Evolutionary conservation across 2,329 filamentous ascomycete genomes (phyloP), one percentile per base, ranked within the genome.

Genomic region (Venturia effusa): DNA sequence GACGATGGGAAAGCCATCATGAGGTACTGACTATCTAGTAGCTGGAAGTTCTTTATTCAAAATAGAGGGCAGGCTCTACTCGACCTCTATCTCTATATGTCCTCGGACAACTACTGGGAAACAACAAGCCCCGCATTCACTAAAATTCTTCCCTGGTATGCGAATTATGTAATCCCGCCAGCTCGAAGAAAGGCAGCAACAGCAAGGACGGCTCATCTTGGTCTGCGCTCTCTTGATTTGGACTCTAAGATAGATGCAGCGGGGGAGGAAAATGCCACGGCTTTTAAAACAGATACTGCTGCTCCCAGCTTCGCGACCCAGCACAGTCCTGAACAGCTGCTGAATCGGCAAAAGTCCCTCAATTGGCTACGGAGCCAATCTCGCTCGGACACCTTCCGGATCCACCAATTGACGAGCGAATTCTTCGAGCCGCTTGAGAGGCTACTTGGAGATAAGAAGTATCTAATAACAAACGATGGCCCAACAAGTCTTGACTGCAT

Each of bases 1-100:
- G 3, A n/a, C 30, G 51, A 10, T n/a, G 4, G 6, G 24, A 55
- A 55, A 30, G 7, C n/a, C n/a, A n/a, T 2, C 17, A 13, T 32
- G 3, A 39, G 15, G 3, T 32, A 8, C 61, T 40, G 34, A 63
- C 22, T 34, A 4, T 19, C 24, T 22, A n/a, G 2, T n/a, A 57
- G 45, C 37, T 64, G 62, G 62, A 37, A 54, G 10, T 59, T 34
- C 27, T 61, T 60, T 30, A 61, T 64, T 8, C 57, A 60, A 60
- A n/a, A 37, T 11, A 55, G 37, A 32, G 62, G 62, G 4, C 54
- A 59, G 32, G 37, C 88, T 39, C 83, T 97, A 66, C 74, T 97
- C 69, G 89, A 95, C 69, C 85, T 97, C 64, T 92, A 87, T 61
- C 87, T 97, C 69, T 97, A 95, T 74, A 88, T 94, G 67, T 94